phyloP scores from a whole-genome alignment of 441 rosid genomes.

The Croton setiger region DNA sequence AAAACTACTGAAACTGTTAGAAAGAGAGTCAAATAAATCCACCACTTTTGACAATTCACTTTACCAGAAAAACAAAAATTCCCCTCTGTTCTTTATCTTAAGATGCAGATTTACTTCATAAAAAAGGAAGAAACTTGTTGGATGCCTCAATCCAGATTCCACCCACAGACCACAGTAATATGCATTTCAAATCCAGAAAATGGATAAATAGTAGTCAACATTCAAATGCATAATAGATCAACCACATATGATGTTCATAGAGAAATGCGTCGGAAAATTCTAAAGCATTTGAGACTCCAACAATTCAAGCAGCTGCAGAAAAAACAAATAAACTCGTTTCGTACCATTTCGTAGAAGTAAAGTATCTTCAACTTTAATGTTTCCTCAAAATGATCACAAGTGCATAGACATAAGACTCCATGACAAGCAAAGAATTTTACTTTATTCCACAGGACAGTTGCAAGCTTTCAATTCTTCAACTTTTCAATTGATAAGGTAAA shows the following conservation, averaged over 20 bases:
- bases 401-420: neutral
- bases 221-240: neutral
- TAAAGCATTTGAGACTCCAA: neutral
- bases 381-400: neutral
- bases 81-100: neutral
- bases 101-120: no score
- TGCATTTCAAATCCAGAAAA: neutral
- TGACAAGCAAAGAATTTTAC: constrained; percentile 9
- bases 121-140: neutral
- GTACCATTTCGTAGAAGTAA: neutral
- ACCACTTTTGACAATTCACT: constrained; percentile 10
- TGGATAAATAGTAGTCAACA: neutral
- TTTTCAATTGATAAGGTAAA: constrained; percentile 16
- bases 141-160: neutral
- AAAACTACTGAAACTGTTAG: no score
- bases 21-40: neutral
- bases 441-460: neutral
- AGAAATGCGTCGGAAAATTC: neutral
- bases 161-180: neutral
- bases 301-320: neutral
- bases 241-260: neutral
- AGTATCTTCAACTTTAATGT: neutral
- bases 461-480: constrained; percentile 8
- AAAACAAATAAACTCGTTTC: neutral
- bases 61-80: neutral